Percentiles rank a stretch among this genome's conserved stretches.
Evolutionary conservation across 331 rosid genomes (phyloP).

Genomic region (Prunus yedoensis): DNA sequence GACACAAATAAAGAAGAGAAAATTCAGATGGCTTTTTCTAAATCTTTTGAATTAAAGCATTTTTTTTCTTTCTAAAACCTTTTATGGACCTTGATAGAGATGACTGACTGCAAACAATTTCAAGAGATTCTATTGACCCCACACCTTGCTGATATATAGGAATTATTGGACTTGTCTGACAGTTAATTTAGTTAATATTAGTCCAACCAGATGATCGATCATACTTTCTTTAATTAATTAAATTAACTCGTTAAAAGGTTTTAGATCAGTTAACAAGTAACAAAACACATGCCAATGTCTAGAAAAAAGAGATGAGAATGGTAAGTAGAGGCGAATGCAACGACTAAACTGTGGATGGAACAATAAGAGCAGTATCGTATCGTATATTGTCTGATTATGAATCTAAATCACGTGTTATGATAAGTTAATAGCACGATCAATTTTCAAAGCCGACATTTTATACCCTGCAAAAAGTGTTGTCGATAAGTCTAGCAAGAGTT

Average conservation of each 20-base stretch:
- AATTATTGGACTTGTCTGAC: conserved; percentile 1
- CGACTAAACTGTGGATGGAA: neutral
- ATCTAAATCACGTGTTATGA: no score
- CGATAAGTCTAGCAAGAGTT: no score
- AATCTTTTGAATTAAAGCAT: conserved; percentile 1
- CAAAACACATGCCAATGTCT: neutral
- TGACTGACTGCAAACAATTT: neutral
- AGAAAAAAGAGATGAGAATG: neutral
- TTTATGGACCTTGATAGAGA: neutral
- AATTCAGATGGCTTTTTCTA: neutral
- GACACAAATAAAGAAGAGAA: neutral
- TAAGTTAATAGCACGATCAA: no score
- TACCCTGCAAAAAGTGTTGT: no score
- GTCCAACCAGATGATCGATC: conserved; percentile 8
- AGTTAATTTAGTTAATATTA: conserved; percentile 16
- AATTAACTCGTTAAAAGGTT: neutral
- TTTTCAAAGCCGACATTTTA: no score
- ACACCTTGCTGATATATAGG: neutral
- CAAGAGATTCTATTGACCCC: conserved; percentile 12
- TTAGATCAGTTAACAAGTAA: neutral
- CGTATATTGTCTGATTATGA: no score
- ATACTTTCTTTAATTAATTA: neutral
- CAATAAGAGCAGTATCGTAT: no score
- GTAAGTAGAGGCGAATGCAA: neutral
- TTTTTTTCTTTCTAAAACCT: neutral